phyloP scores from a whole-genome alignment of 768 basidiomycete species.

The Tricholoma flavovirens region DNA sequence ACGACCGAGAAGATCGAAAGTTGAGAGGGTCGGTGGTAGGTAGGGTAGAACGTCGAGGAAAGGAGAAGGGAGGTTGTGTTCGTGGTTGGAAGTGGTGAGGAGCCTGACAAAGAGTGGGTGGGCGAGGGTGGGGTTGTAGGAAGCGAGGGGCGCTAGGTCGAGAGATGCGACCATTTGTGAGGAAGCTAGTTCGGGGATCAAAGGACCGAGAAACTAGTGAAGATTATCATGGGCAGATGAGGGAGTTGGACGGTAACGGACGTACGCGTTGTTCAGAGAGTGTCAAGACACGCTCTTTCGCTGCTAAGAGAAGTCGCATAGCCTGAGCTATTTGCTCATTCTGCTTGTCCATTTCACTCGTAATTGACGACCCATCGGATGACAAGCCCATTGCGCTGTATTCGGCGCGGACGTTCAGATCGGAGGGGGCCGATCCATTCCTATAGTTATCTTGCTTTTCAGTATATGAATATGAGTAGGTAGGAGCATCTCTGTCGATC shows the following conservation, averaged over 20 bases:
- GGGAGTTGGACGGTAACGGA: conserved; percentile 8
- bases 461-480: conserved; percentile 36
- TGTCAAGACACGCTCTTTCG: conserved; percentile 65
- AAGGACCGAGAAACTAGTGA: conserved; percentile 46
- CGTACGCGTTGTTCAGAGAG: conserved; percentile 71
- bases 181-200: conserved; percentile 38
- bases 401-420: conserved; percentile 18
- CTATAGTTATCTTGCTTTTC: conserved; percentile 29
- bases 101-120: conserved; percentile 60
- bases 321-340: conserved; percentile 57
- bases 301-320: conserved; percentile 63
- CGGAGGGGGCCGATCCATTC: conserved; percentile 36
- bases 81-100: conserved; percentile 32
- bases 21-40: conserved; percentile 66
- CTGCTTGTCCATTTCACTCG: conserved; percentile 47
- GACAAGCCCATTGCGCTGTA: conserved; percentile 12
- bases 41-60: conserved; percentile 60
- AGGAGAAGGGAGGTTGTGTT: conserved; percentile 34
- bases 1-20: conserved; percentile 69
- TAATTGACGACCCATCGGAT: conserved; percentile 19
- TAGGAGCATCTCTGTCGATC: conserved; percentile 36
- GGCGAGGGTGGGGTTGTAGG: conserved; percentile 64
- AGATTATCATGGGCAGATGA: neutral
- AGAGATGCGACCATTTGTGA: conserved; percentile 57
- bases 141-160: conserved; percentile 61